A percentile compares a stretch with the other conserved stretches of the same genome.
Evolutionary conservation across 2,329 filamentous ascomycete genomes (phyloP).

Genomic region (Talaromyces sp.): DNA sequence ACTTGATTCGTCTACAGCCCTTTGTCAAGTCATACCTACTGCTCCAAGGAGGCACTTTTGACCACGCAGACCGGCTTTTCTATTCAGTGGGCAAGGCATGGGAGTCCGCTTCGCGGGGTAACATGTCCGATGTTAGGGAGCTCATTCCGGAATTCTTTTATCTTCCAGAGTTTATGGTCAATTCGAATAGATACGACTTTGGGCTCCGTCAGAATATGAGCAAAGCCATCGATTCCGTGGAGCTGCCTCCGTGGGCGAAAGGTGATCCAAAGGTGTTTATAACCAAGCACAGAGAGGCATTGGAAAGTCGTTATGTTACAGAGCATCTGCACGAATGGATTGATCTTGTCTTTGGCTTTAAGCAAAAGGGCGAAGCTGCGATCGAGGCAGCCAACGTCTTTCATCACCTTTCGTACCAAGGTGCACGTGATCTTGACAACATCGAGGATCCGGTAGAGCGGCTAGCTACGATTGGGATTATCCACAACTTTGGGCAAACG

Average conservation of each 20-base stretch:
- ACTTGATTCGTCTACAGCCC: constrained; percentile 87
- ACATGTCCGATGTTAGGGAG: constrained; percentile 91
- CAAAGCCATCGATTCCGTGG: constrained; percentile 75
- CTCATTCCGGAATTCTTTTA: constrained; percentile 97
- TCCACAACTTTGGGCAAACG: constrained; percentile 98
- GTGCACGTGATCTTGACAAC: constrained; percentile 84
- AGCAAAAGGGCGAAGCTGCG: constrained; percentile 88
- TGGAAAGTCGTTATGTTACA: constrained; percentile 90
- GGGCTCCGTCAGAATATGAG: constrained; percentile 77
- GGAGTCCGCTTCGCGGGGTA: constrained; percentile 81
- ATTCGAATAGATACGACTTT: constrained; percentile 92
- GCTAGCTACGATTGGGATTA: constrained; percentile 85
- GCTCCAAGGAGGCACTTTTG: constrained; percentile 91
- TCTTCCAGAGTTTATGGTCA: constrained; percentile 88
- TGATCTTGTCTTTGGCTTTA: constrained; percentile 87
- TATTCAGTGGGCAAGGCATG: constrained; percentile 89
- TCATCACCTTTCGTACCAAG: constrained; percentile 91
- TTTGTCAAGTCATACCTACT: constrained; percentile 95
- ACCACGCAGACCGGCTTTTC: constrained; percentile 92
- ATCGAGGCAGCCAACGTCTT: constrained; percentile 92
- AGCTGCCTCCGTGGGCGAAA: constrained; percentile 93
- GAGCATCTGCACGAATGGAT: constrained; percentile 91
- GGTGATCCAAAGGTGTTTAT: constrained; percentile 95
- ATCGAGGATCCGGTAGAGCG: constrained; percentile 86
- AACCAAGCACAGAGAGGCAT: constrained; percentile 86